These are phyloP conservation scores for Thraustotheca clavata DNA, from an alignment of 352 stramenopile genomes.

Conservation along the genomic window DNA sequence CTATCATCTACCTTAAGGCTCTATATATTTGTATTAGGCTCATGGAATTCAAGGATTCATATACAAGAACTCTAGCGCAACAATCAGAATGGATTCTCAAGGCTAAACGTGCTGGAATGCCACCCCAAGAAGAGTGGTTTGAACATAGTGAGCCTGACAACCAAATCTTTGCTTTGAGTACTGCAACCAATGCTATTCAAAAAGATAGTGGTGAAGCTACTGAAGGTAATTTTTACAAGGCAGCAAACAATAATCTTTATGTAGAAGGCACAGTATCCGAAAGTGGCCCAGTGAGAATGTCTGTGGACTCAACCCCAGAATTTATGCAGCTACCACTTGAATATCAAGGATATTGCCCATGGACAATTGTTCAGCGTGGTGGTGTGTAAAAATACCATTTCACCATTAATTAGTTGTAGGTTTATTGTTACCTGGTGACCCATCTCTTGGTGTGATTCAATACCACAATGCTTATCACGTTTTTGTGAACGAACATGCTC, in stretches of 20 bases:
- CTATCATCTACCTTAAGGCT: not conserved
- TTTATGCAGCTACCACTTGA: slow-evolving; percentile 92
- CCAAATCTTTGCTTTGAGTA: slow-evolving; percentile 23
- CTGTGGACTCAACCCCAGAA: slow-evolving; percentile 87
- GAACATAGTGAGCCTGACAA: slow-evolving; percentile 40
- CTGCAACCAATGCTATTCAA: slow-evolving; percentile 19
- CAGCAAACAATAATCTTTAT: not conserved
- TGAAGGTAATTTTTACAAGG: not conserved
- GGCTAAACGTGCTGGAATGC: slow-evolving; percentile 25
- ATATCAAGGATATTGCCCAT: slow-evolving; percentile 91
- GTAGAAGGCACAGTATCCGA: not conserved
- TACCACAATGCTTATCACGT: slow-evolving; percentile 88
- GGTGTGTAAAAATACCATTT: slow-evolving; percentile 28
- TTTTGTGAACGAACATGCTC: slow-evolving; percentile 85
- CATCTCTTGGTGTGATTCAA: slow-evolving; percentile 85
- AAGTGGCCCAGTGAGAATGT: slow-evolving; percentile 67
- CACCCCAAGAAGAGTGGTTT: slow-evolving; percentile 50
- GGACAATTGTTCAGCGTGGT: slow-evolving; percentile 82
- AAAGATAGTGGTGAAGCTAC: not conserved
- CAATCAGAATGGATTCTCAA: slow-evolving; percentile 48
- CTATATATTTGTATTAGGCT: slow-evolving; percentile 21
- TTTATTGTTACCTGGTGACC: slow-evolving; percentile 86
- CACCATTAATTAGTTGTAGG: not conserved
- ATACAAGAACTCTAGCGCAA: slow-evolving; percentile 40
- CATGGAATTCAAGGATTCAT: slow-evolving; percentile 70